phyloP scores from a whole-genome alignment of 768 basidiomycete genomes.

The Kwoniella shandongensis region DNA sequence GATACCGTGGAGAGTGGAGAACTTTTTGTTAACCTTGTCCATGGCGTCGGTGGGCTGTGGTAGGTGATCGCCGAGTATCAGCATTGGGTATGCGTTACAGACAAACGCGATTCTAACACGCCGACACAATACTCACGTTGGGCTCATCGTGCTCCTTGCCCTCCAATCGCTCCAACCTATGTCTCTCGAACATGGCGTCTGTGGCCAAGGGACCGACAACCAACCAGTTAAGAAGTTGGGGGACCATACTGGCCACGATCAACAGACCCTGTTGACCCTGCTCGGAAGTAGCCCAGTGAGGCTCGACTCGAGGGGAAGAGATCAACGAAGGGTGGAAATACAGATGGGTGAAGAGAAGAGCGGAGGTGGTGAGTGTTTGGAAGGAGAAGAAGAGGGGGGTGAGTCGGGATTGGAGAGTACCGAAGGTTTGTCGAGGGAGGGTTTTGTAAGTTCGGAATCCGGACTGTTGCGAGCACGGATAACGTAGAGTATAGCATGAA shows the following conservation, averaged over 20 bases:
- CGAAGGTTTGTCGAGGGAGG: constrained; percentile 66
- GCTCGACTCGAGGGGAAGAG: constrained; percentile 57
- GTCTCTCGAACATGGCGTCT: constrained; percentile 74
- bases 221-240: constrained; percentile 66
- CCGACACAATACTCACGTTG: constrained; percentile 61
- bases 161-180: constrained; percentile 72
- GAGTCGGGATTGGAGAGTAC: constrained; percentile 68
- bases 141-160: constrained; percentile 67
- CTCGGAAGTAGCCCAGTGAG: constrained; percentile 44
- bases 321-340: constrained; percentile 64
- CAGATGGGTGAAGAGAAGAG: constrained; percentile 60
- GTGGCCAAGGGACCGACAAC: constrained; percentile 70
- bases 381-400: constrained; percentile 73
- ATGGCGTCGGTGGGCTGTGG: constrained; percentile 67
- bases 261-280: constrained; percentile 41
- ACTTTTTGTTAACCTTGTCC: constrained; percentile 68
- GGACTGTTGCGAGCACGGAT: constrained; percentile 19
- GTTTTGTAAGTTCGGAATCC: constrained; percentile 37
- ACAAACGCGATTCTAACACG: too few relatives aligned
- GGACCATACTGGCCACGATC: constrained; percentile 31
- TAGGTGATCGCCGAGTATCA: not conserved
- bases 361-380: constrained; percentile 61
- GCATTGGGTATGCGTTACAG: too few relatives aligned
- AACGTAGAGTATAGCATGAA: not conserved
- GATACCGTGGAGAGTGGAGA: constrained; percentile 67